These are phyloP conservation scores for Hemisphaericaspora subhashii DNA, from an alignment of 1,139 yeast genomes.

Conservation along the genomic window DNA sequence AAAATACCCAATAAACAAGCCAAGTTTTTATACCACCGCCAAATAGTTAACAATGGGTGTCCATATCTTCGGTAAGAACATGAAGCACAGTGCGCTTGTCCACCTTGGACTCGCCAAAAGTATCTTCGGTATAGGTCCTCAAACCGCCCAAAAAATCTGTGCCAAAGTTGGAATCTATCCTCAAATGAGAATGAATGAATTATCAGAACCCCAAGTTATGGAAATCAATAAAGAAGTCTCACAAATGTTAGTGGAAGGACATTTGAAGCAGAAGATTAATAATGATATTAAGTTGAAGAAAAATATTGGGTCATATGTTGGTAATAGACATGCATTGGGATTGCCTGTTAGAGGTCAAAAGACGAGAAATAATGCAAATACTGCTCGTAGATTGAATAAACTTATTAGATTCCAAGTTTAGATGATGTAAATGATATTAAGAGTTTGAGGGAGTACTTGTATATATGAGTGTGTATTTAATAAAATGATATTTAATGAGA, in stretches of 20 bases:
- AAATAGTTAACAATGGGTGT: slow-evolving; percentile 75
- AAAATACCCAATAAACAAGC: slow-evolving; percentile 3
- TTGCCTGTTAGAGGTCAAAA: slow-evolving; percentile 93
- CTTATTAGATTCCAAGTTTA: slow-evolving; percentile 52
- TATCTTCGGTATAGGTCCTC: slow-evolving; percentile 81
- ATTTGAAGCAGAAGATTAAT: slow-evolving; percentile 73
- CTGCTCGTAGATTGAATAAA: slow-evolving; percentile 84
- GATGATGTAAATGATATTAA: no score
- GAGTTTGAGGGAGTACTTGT: background rate
- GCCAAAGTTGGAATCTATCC: slow-evolving; percentile 91
- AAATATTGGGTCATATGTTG: slow-evolving; percentile 81
- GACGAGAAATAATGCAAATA: slow-evolving; percentile 85
- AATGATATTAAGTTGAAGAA: slow-evolving; percentile 81
- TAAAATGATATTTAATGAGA: background rate
- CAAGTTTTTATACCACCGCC: no score
- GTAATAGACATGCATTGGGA: slow-evolving; percentile 86
- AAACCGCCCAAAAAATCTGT: slow-evolving; percentile 75
- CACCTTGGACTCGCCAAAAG: slow-evolving; percentile 72
- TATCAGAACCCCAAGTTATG: slow-evolving; percentile 84
- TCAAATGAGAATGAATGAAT: slow-evolving; percentile 89
- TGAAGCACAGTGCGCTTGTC: slow-evolving; percentile 52
- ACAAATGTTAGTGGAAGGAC: slow-evolving; percentile 81
- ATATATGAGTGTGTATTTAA: background rate
- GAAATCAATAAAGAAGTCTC: slow-evolving; percentile 85
- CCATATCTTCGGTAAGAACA: slow-evolving; percentile 72